phyloP scores from a whole-genome alignment of 2,329 filamentous ascomycete genomes.

The Paecilomyces niveus region DNA sequence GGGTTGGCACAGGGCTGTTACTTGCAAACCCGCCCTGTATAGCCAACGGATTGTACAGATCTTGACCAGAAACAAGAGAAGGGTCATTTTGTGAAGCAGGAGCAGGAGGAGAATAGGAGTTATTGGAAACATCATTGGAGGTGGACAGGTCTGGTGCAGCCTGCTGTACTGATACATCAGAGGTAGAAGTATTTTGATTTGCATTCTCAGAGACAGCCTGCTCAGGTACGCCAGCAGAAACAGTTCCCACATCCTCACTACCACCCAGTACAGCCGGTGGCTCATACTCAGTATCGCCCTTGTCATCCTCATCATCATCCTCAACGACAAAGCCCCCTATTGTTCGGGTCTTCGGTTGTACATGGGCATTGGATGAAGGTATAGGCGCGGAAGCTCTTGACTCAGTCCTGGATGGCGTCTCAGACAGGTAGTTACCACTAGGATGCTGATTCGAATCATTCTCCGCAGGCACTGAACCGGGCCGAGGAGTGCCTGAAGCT shows the following conservation, averaged over 20 bases:
- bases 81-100: slow-evolving; percentile 39
- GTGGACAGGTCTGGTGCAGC: slow-evolving; percentile 44
- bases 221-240: slow-evolving; percentile 44
- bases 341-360: slow-evolving; percentile 42
- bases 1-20: slow-evolving; percentile 31
- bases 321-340: slow-evolving; percentile 58
- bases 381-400: slow-evolving; percentile 26
- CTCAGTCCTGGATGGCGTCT: slow-evolving; percentile 27
- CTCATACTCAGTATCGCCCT: slow-evolving; percentile 46
- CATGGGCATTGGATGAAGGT: slow-evolving; percentile 23
- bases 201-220: slow-evolving; percentile 50
- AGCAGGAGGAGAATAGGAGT: slow-evolving; percentile 43
- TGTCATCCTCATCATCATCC: slow-evolving; percentile 52
- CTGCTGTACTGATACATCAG: slow-evolving; percentile 57
- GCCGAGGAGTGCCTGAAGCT: slow-evolving; percentile 14
- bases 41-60: slow-evolving; percentile 28
- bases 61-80: slow-evolving; percentile 28
- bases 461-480: slow-evolving; percentile 17
- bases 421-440: slow-evolving; percentile 21
- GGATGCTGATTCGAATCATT: slow-evolving; percentile 20
- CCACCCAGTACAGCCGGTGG: slow-evolving; percentile 43
- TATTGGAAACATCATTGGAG: slow-evolving; percentile 44
- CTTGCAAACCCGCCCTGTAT: slow-evolving; percentile 22
- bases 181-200: slow-evolving; percentile 48
- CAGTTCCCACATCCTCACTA: slow-evolving; percentile 42